Evolutionary conservation across 495 filamentous ascomycete species (phyloP).

Genomic region (Paragyromitra xinjiangensis): DNA sequence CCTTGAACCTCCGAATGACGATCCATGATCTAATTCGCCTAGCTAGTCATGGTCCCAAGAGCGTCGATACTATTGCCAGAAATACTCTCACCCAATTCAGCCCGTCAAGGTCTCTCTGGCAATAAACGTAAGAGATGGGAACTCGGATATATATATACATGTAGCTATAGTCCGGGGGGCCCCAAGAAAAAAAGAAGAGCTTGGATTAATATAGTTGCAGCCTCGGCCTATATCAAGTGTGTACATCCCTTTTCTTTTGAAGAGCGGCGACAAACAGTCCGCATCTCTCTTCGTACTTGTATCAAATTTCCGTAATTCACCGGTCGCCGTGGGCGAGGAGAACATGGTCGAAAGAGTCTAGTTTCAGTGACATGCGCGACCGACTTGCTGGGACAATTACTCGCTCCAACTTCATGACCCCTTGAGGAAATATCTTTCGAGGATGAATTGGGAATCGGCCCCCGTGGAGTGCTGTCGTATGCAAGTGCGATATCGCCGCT

Average conservation of each 20-base stretch:
- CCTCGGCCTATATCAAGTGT: background rate
- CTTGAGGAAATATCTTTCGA: background rate
- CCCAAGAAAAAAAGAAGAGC: no score
- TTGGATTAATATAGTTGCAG: background rate
- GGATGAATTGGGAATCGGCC: no score
- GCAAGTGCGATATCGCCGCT: no score
- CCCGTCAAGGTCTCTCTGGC: background rate
- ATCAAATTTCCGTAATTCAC: background rate
- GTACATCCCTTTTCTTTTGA: background rate
- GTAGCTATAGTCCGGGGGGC: no score
- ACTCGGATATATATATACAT: no score
- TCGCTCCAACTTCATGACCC: background rate
- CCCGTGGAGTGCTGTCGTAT: no score
- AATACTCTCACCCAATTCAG: background rate
- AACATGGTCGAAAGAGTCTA: background rate
- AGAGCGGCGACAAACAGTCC: background rate
- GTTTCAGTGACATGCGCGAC: no score
- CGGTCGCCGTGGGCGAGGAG: background rate
- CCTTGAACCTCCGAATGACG: background rate
- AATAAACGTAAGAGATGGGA: background rate
- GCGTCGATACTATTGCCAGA: background rate
- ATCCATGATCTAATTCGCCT: background rate
- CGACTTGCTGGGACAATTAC: no score
- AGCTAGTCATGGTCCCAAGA: background rate
- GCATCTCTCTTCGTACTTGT: constrained; percentile 3